These are phyloP conservation scores for Mycena latifolia DNA, from an alignment of 768 basidiomycete species.

Conservation along the genomic window DNA sequence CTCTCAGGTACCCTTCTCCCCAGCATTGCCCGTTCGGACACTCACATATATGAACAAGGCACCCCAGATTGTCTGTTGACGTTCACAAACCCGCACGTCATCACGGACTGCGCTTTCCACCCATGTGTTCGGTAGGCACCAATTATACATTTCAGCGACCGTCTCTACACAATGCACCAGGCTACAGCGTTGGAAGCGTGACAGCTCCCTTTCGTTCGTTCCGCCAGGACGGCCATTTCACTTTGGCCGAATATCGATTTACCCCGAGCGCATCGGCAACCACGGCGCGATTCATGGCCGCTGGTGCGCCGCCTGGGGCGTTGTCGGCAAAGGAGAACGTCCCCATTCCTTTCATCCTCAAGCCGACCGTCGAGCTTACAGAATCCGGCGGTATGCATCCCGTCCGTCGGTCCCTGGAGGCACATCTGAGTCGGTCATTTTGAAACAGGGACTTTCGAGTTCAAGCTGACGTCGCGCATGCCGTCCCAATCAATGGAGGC, in stretches of 20 bases:
- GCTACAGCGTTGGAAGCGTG: constrained; percentile 82
- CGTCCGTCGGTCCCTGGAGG: not conserved
- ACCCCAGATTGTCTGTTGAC: constrained; percentile 89
- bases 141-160: constrained; percentile 5
- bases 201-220: constrained; percentile 87
- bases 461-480: constrained; percentile 73
- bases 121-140: constrained; percentile 83
- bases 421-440: not conserved
- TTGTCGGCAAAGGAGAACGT: constrained; percentile 54
- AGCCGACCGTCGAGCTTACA: constrained; percentile 59
- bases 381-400: constrained; percentile 53
- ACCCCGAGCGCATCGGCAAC: constrained; percentile 53
- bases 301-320: constrained; percentile 37
- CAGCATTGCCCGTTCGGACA: not conserved
- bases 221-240: constrained; percentile 94
- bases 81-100: constrained; percentile 79
- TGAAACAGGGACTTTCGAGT: constrained; percentile 65
- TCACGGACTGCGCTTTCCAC: constrained; percentile 90
- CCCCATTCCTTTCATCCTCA: constrained; percentile 65
- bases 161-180: constrained; percentile 50
- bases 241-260: constrained; percentile 86
- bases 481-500: constrained; percentile 78
- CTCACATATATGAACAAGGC: constrained; percentile 57
- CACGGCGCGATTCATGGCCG: constrained; percentile 41
- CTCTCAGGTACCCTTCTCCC: constrained; percentile 71